Base-by-base conservation (phyloP, 2,329 filamentous ascomycete species). In the Cladosporium sp. region DNA sequence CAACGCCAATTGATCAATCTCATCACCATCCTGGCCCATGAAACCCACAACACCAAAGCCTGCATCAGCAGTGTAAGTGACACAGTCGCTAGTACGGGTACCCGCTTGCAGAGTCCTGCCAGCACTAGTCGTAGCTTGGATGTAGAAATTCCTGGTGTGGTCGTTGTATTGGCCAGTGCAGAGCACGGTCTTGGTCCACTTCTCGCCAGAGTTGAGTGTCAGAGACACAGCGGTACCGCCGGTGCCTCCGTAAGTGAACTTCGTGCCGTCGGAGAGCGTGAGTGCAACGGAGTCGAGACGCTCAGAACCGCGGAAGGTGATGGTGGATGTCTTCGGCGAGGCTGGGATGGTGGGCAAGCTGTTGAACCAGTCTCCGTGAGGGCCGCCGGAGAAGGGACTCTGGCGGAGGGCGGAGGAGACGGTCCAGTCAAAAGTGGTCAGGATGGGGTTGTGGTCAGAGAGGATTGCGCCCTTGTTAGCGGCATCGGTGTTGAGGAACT, bases 401-500 rank as follows among this genome's bases (percentile, higher is more conserved):
- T 56, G 54, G 20, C 54, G 54, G 22, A 49, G 22, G 1, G 54
- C 22, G 3, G 42, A 20, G 5, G 42, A 49, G 22, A 56, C 30
- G 3, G 54, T 38, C 54, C 54, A 56, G 15, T 28, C 28, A 20
- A 56, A 38, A 14, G 19, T 49, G 30, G 42, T 49, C 30, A 56
- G 54, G 42, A 56, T 56, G 1, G 54, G 54, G 36, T 56, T 56
- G 42, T 56, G 54, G 42, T 56, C 54, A 9, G 54, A 56, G 42
- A 56, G 42, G 11, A 56, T 37, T 5, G 54, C 54, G 30, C 54
- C 54, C 2, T 37, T n/a, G 42, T 56, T 22, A 3, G 20, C 19
- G 15, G 56, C 28, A 8, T 58, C 22, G 37, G 55, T 59, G 36
- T 58, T 61, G 39, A 38, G 19, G 76, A 38, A 34, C 9, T 38